Evolutionary conservation across 2,329 filamentous ascomycete species (phyloP), one percentile per base, ranked within the genome.

Genomic region (Neofusicoccum sp.): DNA sequence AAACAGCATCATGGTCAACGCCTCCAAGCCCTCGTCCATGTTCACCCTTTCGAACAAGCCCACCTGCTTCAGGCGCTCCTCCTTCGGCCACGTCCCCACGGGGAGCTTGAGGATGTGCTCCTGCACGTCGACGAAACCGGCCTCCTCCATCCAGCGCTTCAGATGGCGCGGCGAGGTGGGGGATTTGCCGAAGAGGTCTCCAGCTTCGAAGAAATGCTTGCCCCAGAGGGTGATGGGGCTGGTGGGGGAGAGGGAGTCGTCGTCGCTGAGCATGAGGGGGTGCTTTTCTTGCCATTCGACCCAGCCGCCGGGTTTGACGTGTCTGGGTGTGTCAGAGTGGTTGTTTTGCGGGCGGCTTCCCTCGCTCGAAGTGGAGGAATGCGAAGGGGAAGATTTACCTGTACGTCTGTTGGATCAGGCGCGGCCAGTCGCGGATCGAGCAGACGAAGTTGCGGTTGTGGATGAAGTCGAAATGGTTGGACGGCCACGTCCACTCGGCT

Each of bases 401-500:
- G 54, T 68, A 71, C 34, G 68, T 66, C 60, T 81, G 78, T 29
- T 78, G 71, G 22, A 85, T 71, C 63, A 88, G 75, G 9, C 75
- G 74, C 2, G 74, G 72, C 73, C 85, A 87, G 68, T 89, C 78
- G 12, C 79, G 77, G 47, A 90, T 78, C 11, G 81, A 80, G 39
- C 80, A 81, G 66, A 80, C 70, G 79, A 85, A 78, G 77, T 82
- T 69, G 67, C 82, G 70, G 70, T 81, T 70, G 80, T 84, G 79
- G 79, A 89, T 83, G 66, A 84, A 83, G 70, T 89, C 86, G 68
- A 85, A 87, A 9, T 71, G 72, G 31, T 80, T 72, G 6, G 78
- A 72, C 4, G 74, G 45, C 9, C 45, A 9, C 45, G 80, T 73
- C 87, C 87, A 89, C 7, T 84, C 79, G 52, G 83, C 78, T 22